phyloP scores from a whole-genome alignment of 805 yeast genomes.

The Zygoascus tannicola region DNA sequence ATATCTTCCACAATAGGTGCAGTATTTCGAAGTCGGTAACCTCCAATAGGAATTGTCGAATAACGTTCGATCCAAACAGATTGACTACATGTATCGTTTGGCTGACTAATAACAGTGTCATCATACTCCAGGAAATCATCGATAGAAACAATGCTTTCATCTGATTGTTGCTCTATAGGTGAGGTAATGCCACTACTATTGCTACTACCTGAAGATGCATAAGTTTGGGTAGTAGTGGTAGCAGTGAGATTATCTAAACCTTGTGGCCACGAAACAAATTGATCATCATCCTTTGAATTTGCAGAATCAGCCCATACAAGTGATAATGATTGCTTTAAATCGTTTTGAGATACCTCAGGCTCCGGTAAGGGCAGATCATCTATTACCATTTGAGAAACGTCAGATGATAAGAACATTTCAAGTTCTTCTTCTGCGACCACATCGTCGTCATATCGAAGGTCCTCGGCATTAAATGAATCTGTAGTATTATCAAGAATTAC shows the following conservation, averaged over 20 bases:
- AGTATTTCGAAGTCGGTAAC: conserved; percentile 15
- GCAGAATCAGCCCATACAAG: not conserved
- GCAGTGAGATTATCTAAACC: no score
- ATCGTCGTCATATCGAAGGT: not conserved
- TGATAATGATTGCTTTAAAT: not conserved
- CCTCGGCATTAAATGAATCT: not conserved
- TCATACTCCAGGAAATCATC: conserved; percentile 21
- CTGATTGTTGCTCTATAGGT: not conserved
- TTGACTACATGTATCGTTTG: not conserved
- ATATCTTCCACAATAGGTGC: not conserved
- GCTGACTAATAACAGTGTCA: conserved; percentile 11
- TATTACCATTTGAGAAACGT: not conserved
- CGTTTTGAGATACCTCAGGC: not conserved
- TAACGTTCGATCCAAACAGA: conserved; percentile 4
- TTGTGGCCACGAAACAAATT: no score
- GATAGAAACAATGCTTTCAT: not conserved
- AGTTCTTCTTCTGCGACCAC: not conserved
- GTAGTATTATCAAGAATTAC: not conserved
- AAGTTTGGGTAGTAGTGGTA: not conserved
- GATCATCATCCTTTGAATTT: not conserved
- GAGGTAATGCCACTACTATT: not conserved
- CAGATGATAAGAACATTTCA: not conserved
- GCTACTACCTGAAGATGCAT: not conserved
- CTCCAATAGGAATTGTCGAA: conserved; percentile 15
- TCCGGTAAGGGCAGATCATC: not conserved